A percentile compares a stretch with the other conserved stretches of the same genome.
These are phyloP conservation scores for Cyphellophora europaea DNA, from an alignment of 2,329 filamentous ascomycete species.

Conservation along the genomic window DNA sequence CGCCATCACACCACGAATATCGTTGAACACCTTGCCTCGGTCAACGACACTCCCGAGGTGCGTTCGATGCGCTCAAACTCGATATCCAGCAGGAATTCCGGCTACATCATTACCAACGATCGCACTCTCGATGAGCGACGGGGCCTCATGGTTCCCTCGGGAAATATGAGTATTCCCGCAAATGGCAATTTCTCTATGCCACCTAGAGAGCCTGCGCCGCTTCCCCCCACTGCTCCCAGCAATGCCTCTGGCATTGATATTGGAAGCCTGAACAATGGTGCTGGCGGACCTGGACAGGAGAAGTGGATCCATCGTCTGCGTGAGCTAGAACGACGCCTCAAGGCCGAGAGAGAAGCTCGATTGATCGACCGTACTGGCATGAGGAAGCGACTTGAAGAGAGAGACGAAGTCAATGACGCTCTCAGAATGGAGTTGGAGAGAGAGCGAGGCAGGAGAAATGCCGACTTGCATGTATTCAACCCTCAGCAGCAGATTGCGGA, in stretches of 20 bases:
- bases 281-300: constrained; percentile 46
- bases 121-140: constrained; percentile 6
- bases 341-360: constrained; percentile 79
- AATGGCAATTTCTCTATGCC: constrained; percentile 18
- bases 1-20: constrained; percentile 46
- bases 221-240: constrained; percentile 11
- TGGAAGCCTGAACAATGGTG: constrained; percentile 6
- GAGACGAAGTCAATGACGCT: constrained; percentile 64
- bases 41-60: constrained; percentile 16
- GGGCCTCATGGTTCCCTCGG: constrained; percentile 15
- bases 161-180: constrained; percentile 13
- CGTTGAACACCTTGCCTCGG: constrained; percentile 30
- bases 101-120: constrained; percentile 6
- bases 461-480: constrained; percentile 14
- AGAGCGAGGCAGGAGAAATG: constrained; percentile 34
- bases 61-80: constrained; percentile 15
- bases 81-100: constrained; percentile 14
- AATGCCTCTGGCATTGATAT: constrained; percentile 10
- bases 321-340: constrained; percentile 80
- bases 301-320: constrained; percentile 78
- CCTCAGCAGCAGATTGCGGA: no score
- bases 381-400: constrained; percentile 66
- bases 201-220: constrained; percentile 13
- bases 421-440: constrained; percentile 56
- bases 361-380: constrained; percentile 78